Percentiles rank a stretch among this genome's conserved stretches.
Evolutionary conservation across 768 basidiomycete genomes (phyloP).

Genomic region (Mycena haematopus): DNA sequence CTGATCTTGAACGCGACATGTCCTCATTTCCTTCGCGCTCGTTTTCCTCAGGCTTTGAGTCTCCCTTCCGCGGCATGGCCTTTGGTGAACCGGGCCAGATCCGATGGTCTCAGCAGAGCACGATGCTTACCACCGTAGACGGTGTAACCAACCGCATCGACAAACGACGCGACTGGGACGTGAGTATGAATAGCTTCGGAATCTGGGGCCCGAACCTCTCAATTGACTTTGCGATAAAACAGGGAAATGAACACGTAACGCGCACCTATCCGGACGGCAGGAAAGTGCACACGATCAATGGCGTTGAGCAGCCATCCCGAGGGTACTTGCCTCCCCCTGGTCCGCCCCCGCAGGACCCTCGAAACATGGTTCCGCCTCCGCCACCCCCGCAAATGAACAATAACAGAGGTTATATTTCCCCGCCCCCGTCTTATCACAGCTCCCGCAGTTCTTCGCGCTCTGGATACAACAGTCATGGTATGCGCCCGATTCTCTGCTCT

Average conservation of each 20-base stretch:
- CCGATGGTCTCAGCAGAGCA: slow-evolving; percentile 62
- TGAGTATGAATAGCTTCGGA: slow-evolving; percentile 40
- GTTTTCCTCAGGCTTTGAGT: slow-evolving; percentile 23
- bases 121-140: slow-evolving; percentile 62
- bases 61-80: slow-evolving; percentile 37
- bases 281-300: slow-evolving; percentile 71
- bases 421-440: slow-evolving; percentile 29
- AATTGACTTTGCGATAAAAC: slow-evolving; percentile 23
- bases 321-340: slow-evolving; percentile 36
- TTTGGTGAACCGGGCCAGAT: slow-evolving; percentile 37
- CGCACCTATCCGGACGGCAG: slow-evolving; percentile 72
- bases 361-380: slow-evolving; percentile 29
- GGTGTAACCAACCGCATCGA: slow-evolving; percentile 70
- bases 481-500: neutral
- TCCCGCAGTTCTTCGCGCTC: slow-evolving; percentile 23
- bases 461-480: slow-evolving; percentile 7
- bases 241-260: slow-evolving; percentile 81
- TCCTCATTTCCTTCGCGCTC: slow-evolving; percentile 33
- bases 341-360: slow-evolving; percentile 24
- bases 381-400: slow-evolving; percentile 24
- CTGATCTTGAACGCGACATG: slow-evolving; percentile 40
- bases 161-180: slow-evolving; percentile 61
- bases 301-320: slow-evolving; percentile 53
- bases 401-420: slow-evolving; percentile 21
- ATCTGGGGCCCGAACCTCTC: slow-evolving; percentile 9